phyloP scores from a whole-genome alignment of 2,329 filamentous ascomycete genomes.

The Aspergillus quadricinctus region DNA sequence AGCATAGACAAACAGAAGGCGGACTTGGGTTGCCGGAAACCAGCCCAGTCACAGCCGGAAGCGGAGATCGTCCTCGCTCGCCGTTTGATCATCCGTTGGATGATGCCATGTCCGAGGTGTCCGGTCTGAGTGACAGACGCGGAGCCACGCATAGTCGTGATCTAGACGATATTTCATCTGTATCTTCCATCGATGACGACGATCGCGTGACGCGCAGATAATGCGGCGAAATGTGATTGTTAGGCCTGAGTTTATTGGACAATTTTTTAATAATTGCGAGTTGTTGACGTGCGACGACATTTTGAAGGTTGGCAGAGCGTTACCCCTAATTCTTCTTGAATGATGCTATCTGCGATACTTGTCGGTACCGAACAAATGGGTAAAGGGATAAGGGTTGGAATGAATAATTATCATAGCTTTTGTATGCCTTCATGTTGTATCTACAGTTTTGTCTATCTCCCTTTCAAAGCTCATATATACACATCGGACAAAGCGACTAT shows the following conservation, averaged over 20 bases:
- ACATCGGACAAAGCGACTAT: constrained; percentile 9
- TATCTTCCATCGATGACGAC: constrained; percentile 19
- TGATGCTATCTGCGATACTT: neutral
- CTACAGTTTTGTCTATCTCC: neutral
- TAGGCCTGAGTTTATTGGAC: neutral
- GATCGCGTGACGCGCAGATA: neutral
- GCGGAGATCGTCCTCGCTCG: constrained; percentile 11
- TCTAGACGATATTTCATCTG: constrained; percentile 29
- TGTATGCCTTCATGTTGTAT: neutral
- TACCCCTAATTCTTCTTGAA: neutral
- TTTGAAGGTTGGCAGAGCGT: no score
- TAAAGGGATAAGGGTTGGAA: neutral
- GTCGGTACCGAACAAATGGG: neutral
- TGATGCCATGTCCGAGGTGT: constrained; percentile 26
- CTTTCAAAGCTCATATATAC: neutral
- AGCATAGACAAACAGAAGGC: neutral
- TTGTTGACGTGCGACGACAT: no score
- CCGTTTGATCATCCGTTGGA: constrained; percentile 21
- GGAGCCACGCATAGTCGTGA: constrained; percentile 8
- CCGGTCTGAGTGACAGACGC: constrained; percentile 12
- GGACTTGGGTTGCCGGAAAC: neutral
- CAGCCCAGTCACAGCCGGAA: neutral
- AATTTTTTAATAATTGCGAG: neutral
- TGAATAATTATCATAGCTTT: neutral
- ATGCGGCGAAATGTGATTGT: neutral